These are phyloP conservation scores for Candida ascalaphidarum DNA, from an alignment of 805 yeast genomes.

Conservation along the genomic window DNA sequence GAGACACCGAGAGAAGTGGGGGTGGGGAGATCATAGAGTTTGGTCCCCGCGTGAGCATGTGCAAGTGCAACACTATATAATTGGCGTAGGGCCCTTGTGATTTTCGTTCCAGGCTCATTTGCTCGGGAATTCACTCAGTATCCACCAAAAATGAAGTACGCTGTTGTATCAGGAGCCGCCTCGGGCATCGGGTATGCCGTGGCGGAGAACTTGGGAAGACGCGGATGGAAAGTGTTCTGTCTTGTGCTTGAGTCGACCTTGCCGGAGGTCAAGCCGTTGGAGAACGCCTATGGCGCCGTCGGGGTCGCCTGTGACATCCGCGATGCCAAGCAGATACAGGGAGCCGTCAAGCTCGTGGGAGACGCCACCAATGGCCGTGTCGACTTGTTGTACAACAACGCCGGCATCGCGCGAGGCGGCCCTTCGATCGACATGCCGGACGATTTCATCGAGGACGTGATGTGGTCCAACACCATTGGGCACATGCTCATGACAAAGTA, in stretches of 20 bases:
- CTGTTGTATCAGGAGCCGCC: constrained; percentile 46
- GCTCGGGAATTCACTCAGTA: too few species aligned
- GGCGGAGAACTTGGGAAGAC: constrained; percentile 33
- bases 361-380: constrained; percentile 21
- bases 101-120: too few species aligned
- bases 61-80: too few species aligned
- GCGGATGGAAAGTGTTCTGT: constrained; percentile 32
- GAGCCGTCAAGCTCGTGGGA: constrained; percentile 12
- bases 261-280: constrained; percentile 17
- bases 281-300: constrained; percentile 15
- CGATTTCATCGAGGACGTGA: constrained; percentile 9
- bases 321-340: constrained; percentile 9
- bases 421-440: constrained; percentile 25
- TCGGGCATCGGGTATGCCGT: constrained; percentile 50
- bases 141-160: too few species aligned
- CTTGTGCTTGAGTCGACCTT: constrained; percentile 19
- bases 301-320: constrained; percentile 29
- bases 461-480: constrained; percentile 32
- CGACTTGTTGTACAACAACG: constrained; percentile 33
- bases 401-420: constrained; percentile 23
- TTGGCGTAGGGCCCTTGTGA: too few species aligned
- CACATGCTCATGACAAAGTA: constrained; percentile 25
- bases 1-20: too few species aligned
- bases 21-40: too few species aligned
- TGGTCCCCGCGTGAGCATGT: too few species aligned